Base-by-base conservation (phyloP, 1,284 basidiomycete genomes). In the Papiliotrema flavescens region DNA sequence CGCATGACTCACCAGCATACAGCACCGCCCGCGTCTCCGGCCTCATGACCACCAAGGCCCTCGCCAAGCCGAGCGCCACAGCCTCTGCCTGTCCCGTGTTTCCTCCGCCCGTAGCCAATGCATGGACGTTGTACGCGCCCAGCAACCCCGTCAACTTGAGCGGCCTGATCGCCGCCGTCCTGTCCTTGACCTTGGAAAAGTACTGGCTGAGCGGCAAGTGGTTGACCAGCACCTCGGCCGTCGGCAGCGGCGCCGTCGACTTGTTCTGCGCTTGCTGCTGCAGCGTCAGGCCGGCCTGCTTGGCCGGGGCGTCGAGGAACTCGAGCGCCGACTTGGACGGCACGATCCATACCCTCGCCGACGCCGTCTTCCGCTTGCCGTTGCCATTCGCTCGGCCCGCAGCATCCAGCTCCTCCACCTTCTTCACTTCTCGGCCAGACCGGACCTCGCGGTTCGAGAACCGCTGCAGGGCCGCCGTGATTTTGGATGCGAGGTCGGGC, bases 271-370 rank as follows among this genome's bases (percentile, higher is more conserved):
- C 53, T 40, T 67, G 67, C 47, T 71, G 58, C 14, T 56, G 49
- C 17, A 37, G 40, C 35, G 47, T 19, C 22, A 34, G n/a, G 17
- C 11, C 41, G 24, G 22, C 13, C 20, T 34, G 28, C 23, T 35
- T 26, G 19, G 47, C n/a, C 35, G 23, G n/a, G 19, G 22, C 39
- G 22, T 64, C 58, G 23, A 65, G 39, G 32, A 51, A 51, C 9
- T 24, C 28, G 17, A n/a, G 23, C 15, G 71, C 63, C 20, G 70
- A 62, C 54, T 83, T 80, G 14, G 84, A 81, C n/a, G 87, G 86
- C 51, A 97, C 88, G 77, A 97, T 86, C 94, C 95, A 98, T 2
- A 94, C 92, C 46, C 91, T 82, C 22, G 92, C 90, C 1, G 85
- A 80, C 65, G 87, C 88, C 54, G 89, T 89, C 77, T 96, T 96